Evolutionary conservation across 1,139 yeast species (phyloP), one percentile per base, ranked within the genome.

Genomic region (Sugiyamaella japonica): DNA sequence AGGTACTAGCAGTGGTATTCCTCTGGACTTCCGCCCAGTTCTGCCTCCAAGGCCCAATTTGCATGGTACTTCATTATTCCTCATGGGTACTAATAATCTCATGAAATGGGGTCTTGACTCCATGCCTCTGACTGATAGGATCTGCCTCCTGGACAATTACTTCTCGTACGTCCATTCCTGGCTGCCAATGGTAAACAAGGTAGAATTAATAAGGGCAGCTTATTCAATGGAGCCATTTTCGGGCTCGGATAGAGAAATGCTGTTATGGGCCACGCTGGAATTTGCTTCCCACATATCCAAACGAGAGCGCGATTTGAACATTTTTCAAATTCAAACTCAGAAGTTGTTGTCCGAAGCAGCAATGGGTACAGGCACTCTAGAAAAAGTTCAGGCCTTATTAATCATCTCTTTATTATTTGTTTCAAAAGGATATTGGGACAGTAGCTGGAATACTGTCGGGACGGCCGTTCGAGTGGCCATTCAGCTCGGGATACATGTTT

Each of bases 111-210:
- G 51, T 7, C 45, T 48, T 6, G 51, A 48, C 31, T 48, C 51
- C 3, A 40, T 49, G 41, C 39, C 52, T 16, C 42, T 50, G n/a
- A 43, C 57, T 1, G 53, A 48, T 17, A 38, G 52, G 12, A 44
- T 52, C 13, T 47, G 40, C 3, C 48, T 57, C 3, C 42, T 60
- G 8, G 61, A 61, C 16, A 42, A 32, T n/a, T 61, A 59, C 40
- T 57, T 59, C 31, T 50, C 56, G 10, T 52, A 46, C 23, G 56
- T 61, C 10, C 63, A 61, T 44, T 51, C 58, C 1, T 61, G 61
- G 60, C 42, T 61, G 31, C 64, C 64, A 12, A 61, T 61, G 59
- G 56, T 60, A 15, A 58, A 59, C 54, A 57, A 54, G 32, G 37
- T 52, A 15, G 50, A 53, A 12, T 43, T 60, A 32, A 51, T 53